Percentiles rank a stretch among this genome's conserved stretches.
Conservation (phyloP, 2,329 filamentous ascomycete species). For the Stachybotrys echinatus region DNA sequence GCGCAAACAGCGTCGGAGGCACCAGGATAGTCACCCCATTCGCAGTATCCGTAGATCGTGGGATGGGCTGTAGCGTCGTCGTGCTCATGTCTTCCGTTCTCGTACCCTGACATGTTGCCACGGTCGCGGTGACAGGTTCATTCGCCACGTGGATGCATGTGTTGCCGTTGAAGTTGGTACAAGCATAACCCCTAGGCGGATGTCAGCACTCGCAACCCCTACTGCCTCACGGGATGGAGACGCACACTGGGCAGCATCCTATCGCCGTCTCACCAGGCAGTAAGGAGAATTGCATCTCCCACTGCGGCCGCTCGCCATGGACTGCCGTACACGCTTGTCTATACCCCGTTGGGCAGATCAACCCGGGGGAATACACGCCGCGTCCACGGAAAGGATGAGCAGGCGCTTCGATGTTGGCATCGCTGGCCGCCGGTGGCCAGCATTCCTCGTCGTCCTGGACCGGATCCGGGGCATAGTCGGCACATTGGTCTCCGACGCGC, state of each 20-base stretch:
- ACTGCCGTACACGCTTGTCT: not conserved
- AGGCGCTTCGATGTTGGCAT: not conserved
- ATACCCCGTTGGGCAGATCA: not conserved
- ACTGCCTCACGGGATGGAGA: not conserved
- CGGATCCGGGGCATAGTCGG: not conserved
- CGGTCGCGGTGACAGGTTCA: not conserved
- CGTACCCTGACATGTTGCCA: not conserved
- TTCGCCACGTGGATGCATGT: not conserved
- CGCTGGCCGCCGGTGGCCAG: not conserved
- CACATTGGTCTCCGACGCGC: not conserved
- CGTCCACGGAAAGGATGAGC: not conserved
- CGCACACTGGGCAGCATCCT: conserved; percentile 1
- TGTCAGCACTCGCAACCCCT: not conserved
- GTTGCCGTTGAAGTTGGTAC: not conserved
- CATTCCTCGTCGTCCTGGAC: not conserved
- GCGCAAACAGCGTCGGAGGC: not conserved
- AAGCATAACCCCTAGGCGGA: not conserved
- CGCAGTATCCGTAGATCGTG: not conserved
- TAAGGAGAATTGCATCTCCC: not conserved
- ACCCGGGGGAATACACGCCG: not conserved
- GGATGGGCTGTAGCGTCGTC: not conserved
- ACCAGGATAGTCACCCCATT: not conserved
- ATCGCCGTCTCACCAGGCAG: not conserved
- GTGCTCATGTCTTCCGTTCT: not conserved
- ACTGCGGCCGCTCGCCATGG: not conserved